Evolutionary conservation across 2,329 filamentous ascomycete genomes (phyloP).

Genomic region (Exophiala bonariae): DNA sequence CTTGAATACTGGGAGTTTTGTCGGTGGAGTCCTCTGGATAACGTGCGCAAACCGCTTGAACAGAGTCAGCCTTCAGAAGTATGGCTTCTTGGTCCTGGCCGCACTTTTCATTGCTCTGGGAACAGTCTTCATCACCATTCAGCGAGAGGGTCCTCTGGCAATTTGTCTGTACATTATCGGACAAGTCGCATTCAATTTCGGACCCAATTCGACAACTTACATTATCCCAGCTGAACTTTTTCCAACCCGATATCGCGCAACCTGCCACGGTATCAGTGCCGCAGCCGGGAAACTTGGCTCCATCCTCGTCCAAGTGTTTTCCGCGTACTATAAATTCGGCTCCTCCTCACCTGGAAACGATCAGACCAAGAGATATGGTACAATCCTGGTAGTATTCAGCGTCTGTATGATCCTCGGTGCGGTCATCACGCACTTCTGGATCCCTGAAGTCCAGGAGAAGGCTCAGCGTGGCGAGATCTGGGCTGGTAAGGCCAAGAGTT

Average conservation of each 20-base stretch:
- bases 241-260: constrained; percentile 55
- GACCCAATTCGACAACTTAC: constrained; percentile 42
- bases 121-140: constrained; percentile 41
- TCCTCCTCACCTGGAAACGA: constrained; percentile 31
- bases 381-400: constrained; percentile 42
- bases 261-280: constrained; percentile 56
- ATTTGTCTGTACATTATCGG: constrained; percentile 46
- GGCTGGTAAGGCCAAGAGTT: constrained; percentile 38
- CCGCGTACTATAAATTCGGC: constrained; percentile 41
- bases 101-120: constrained; percentile 45
- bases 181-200: constrained; percentile 51
- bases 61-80: constrained; percentile 45
- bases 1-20: constrained; percentile 43
- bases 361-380: constrained; percentile 40
- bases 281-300: constrained; percentile 55
- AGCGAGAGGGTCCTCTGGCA: constrained; percentile 35
- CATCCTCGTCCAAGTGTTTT: constrained; percentile 42
- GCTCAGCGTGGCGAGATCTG: constrained; percentile 28
- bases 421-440: constrained; percentile 40
- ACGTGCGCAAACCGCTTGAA: constrained; percentile 40
- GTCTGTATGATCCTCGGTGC: constrained; percentile 44
- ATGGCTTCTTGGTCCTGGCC: constrained; percentile 44
- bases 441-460: constrained; percentile 39
- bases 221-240: constrained; percentile 59
- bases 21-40: constrained; percentile 44